phyloP scores from a whole-genome alignment of 176 grass and related monocot genomes.

The Avena eriantha region DNA sequence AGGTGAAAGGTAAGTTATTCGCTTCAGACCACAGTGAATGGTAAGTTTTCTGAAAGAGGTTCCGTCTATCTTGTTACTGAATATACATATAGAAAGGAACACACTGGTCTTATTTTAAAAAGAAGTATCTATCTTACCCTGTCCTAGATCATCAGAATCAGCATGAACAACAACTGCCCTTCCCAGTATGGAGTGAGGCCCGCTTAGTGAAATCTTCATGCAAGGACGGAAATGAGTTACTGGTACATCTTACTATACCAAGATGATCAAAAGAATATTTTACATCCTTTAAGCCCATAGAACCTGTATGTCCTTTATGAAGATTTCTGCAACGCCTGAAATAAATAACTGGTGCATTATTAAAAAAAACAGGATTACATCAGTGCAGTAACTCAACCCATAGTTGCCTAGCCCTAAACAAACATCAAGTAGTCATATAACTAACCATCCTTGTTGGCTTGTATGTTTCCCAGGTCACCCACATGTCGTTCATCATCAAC shows the following conservation, averaged over 20 bases:
- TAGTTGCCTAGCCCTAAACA: background rate
- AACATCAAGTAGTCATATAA: background rate
- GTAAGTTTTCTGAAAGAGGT: background rate
- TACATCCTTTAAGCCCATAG: slow-evolving; percentile 1
- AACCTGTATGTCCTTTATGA: slow-evolving; percentile 70
- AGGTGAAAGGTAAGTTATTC: background rate
- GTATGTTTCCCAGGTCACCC: slow-evolving; percentile 78
- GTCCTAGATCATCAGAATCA: slow-evolving; percentile 75
- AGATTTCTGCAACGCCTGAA: slow-evolving; percentile 72
- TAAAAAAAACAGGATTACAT: slow-evolving; percentile 2
- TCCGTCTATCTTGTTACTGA: background rate
- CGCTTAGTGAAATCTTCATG: slow-evolving; percentile 56
- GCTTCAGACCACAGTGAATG: background rate
- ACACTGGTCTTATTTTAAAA: background rate
- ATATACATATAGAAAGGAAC: slow-evolving; percentile 2
- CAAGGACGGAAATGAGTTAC: slow-evolving; percentile 32
- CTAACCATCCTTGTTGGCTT: slow-evolving; percentile 65
- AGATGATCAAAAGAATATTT: background rate
- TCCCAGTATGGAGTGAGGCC: slow-evolving; percentile 66
- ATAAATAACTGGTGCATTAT: slow-evolving; percentile 11
- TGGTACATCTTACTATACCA: background rate
- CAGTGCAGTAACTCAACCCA: background rate
- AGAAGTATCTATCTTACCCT: slow-evolving; percentile 52
- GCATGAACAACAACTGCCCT: slow-evolving; percentile 77
- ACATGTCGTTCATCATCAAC: slow-evolving; percentile 57